phyloP scores from a whole-genome alignment of 1,284 basidiomycete genomes.

The Fistulinella cinereoalba region DNA sequence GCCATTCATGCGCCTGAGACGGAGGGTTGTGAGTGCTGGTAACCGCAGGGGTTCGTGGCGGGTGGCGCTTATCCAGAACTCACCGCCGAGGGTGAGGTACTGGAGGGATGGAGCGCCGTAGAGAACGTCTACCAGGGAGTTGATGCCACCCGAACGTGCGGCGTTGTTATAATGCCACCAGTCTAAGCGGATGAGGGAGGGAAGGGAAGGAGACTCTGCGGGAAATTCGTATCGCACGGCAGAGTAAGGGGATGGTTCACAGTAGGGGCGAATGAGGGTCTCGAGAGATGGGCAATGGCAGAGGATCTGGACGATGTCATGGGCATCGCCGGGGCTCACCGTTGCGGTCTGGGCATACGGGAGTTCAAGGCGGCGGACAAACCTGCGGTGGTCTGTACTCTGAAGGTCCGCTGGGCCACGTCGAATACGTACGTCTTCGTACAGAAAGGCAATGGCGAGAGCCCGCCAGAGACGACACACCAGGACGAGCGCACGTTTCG shows the following conservation, averaged over 20 bases:
- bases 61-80: slow-evolving; percentile 35
- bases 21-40: slow-evolving; percentile 48
- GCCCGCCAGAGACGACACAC: slow-evolving; percentile 57
- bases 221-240: slow-evolving; percentile 47
- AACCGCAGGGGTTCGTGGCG: slow-evolving; percentile 36
- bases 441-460: slow-evolving; percentile 46
- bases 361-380: slow-evolving; percentile 53
- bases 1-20: slow-evolving; percentile 49
- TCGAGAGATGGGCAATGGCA: slow-evolving; percentile 48
- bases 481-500: slow-evolving; percentile 43
- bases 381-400: slow-evolving; percentile 19
- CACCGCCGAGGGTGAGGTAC: slow-evolving; percentile 57
- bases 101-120: slow-evolving; percentile 50
- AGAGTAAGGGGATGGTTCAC: slow-evolving; percentile 21
- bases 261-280: slow-evolving; percentile 53
- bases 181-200: slow-evolving; percentile 58
- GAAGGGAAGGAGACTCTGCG: slow-evolving; percentile 42
- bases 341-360: slow-evolving; percentile 55
- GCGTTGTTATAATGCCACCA: slow-evolving; percentile 65
- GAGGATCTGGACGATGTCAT: slow-evolving; percentile 43
- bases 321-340: slow-evolving; percentile 27
- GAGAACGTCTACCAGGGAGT: slow-evolving; percentile 55
- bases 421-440: slow-evolving; percentile 50
- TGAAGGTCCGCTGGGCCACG: slow-evolving; percentile 33
- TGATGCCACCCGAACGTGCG: slow-evolving; percentile 62